A percentile compares a stretch with the other conserved stretches of the same genome.
Conservation (phyloP, 352 stramenopile species). For the Thalassiosira sp. region DNA sequence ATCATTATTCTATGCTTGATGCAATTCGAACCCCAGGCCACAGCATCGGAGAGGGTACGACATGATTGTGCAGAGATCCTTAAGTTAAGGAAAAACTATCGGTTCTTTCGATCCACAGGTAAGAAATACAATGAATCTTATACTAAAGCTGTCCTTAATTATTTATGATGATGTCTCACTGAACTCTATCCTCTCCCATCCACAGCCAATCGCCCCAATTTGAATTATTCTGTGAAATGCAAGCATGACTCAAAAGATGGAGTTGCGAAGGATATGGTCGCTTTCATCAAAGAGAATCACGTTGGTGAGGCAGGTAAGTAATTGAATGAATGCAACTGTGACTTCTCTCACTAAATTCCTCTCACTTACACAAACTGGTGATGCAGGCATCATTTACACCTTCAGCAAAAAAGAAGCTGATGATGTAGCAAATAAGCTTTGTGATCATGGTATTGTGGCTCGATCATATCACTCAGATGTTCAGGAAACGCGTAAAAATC, state of each 20-base stretch:
- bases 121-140: no score
- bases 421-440: conserved; percentile 85
- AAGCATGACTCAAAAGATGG: conserved; percentile 64
- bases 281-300: conserved; percentile 84
- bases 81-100: conserved; percentile 52
- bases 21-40: conserved; percentile 63
- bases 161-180: no score
- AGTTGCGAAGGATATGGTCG: conserved; percentile 81
- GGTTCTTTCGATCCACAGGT: conserved; percentile 89
- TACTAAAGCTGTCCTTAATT: no score
- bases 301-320: conserved; percentile 57
- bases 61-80: conserved; percentile 73
- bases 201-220: conserved; percentile 90
- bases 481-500: conserved; percentile 54
- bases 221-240: conserved; percentile 87
- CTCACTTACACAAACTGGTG: conserved; percentile 36
- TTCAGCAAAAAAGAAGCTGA: conserved; percentile 90
- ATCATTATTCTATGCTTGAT: not conserved
- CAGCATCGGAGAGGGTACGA: conserved; percentile 75
- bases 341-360: no score
- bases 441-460: conserved; percentile 82
- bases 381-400: conserved; percentile 91
- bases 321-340: no score
- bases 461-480: conserved; percentile 89
- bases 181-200: no score